Base-by-base conservation (phyloP, 2,329 filamentous ascomycete species). In the Alternaria angustiovoidea region DNA sequence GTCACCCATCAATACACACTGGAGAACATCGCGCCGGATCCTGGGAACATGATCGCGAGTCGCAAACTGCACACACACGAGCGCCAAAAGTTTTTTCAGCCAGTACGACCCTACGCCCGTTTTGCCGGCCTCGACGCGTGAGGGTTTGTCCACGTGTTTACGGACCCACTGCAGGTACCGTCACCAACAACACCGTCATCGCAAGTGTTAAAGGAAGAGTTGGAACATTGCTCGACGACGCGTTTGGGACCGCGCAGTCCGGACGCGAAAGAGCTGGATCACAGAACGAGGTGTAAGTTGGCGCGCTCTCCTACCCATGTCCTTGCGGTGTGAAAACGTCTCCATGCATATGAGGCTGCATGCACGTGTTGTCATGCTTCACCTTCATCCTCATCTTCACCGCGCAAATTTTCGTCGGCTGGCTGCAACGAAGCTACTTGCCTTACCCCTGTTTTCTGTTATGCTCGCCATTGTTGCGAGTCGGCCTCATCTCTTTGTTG, bases 61-160 rank as follows among this genome's bases (percentile, higher is more conserved):
- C 51, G 44, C 51, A 59, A 59, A 47, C 54, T 48, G 39, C 62
- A 36, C 43, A 49, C 56, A 54, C 51, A 42, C 55, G 48, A 48
- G 54, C 65, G 62, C 51, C 57, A 53, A 42, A 59, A 59, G 22
- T 36, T 59, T 51, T 48, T 43, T 36, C 52, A 59, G 38, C 30
- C 26, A 43, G 28, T 56, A 16, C 43, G 56, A 42, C 55, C 71
- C 66, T 38, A 55, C 63, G 57, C 51, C 51, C 55, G 43, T 36
- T 30, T 43, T 51, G 34, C 59, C 44, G 46, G 51, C 54, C 54
- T 64, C 54, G 70, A 77, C 70, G 74, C 75, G 69, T 73, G 49
- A 65, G 57, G 56, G 61, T 59, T 61, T 30, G 55, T 58, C 64
- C 63, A 70, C 70, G 69, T 72, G 70, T 75, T 68, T 70, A 61